These are phyloP conservation scores for Saksenaea vasiformis DNA, from an alignment of 371 early-diverging fungal genomes.

Conservation along the genomic window DNA sequence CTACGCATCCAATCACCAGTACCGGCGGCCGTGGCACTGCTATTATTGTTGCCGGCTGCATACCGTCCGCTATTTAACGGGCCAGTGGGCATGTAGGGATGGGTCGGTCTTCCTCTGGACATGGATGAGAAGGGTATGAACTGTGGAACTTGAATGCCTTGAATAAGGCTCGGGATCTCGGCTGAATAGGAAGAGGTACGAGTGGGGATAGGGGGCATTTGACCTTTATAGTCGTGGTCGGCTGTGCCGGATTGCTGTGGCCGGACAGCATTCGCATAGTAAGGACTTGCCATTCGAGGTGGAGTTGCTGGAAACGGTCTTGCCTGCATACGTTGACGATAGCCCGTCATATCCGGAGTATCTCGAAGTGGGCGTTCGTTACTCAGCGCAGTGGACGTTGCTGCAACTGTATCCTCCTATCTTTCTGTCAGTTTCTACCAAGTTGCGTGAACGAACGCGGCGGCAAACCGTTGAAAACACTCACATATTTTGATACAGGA, in stretches of 20 bases:
- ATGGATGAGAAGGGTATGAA: conserved; percentile 7
- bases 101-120: conserved; percentile 2
- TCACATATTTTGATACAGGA: conserved; percentile 9
- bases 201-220: conserved; percentile 28
- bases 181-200: conserved; percentile 34
- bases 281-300: background rate
- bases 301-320: background rate
- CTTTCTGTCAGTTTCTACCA: background rate
- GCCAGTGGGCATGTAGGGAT: background rate
- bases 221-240: conserved; percentile 19
- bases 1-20: conserved; percentile 12
- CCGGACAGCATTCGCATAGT: conserved; percentile 1
- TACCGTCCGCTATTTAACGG: background rate
- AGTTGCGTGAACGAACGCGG: background rate
- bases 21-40: background rate
- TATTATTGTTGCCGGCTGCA: background rate
- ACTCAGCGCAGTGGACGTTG: background rate
- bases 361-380: background rate
- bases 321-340: conserved; percentile 9
- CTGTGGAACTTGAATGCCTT: conserved; percentile 15
- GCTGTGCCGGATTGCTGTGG: conserved; percentile 8
- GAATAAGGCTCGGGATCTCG: conserved; percentile 27
- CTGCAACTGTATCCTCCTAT: background rate
- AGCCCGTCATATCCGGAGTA: background rate
- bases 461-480: background rate